Conservation (phyloP, 768 basidiomycete genomes). For the Cantharellus cinnabarinus region DNA sequence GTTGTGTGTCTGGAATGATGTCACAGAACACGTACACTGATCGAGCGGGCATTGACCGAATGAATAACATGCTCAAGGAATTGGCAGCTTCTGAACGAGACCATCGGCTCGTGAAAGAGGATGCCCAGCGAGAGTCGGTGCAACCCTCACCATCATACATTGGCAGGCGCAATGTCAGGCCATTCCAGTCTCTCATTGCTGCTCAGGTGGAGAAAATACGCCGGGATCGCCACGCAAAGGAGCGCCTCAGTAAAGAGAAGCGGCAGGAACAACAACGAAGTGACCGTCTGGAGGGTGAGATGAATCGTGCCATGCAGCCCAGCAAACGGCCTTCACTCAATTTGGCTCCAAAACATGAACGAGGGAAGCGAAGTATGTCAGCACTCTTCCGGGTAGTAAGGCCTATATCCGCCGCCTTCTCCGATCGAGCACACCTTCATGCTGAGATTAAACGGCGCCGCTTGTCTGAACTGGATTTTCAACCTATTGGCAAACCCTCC, state of each 20-base stretch:
- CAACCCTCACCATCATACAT: slow-evolving; percentile 22
- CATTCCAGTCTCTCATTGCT: slow-evolving; percentile 42
- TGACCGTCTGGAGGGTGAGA: slow-evolving; percentile 54
- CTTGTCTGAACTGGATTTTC: slow-evolving; percentile 55
- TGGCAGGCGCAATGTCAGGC: slow-evolving; percentile 32
- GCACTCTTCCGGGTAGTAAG: slow-evolving; percentile 53
- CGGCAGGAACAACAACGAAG: slow-evolving; percentile 48
- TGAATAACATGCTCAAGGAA: slow-evolving; percentile 58
- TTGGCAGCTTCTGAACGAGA: slow-evolving; percentile 42
- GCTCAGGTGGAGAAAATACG: slow-evolving; percentile 66
- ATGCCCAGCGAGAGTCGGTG: slow-evolving; percentile 44
- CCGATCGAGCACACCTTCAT: slow-evolving; percentile 20
- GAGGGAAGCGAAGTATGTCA: slow-evolving; percentile 78
- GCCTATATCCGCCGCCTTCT: slow-evolving; percentile 75
- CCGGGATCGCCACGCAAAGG: slow-evolving; percentile 48
- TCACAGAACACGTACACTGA: slow-evolving; percentile 32
- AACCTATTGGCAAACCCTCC: slow-evolving; percentile 49
- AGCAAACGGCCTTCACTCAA: slow-evolving; percentile 27
- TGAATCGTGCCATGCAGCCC: slow-evolving; percentile 49
- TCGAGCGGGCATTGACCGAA: slow-evolving; percentile 48
- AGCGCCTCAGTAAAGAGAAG: slow-evolving; percentile 55
- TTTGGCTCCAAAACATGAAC: slow-evolving; percentile 44
- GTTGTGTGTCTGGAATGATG: slow-evolving; percentile 28
- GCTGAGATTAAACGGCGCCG: slow-evolving; percentile 21
- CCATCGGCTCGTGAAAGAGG: slow-evolving; percentile 51